Base-by-base conservation (phyloP, 2,329 filamentous ascomycete genomes). In the Hypoxylon sp. region DNA sequence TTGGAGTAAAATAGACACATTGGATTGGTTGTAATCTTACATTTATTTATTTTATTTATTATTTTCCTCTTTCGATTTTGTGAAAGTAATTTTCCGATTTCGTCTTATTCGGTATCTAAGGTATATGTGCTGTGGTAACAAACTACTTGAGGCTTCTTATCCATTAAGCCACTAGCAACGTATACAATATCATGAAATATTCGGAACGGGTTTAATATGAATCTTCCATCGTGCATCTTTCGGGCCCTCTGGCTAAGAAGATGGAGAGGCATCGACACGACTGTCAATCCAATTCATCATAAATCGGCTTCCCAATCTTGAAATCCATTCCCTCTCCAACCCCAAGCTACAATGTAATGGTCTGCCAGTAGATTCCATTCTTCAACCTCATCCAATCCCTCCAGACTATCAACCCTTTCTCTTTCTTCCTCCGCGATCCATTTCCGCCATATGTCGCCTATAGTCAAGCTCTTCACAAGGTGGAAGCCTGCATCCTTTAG, bases 381-480 rank as follows among this genome's bases (percentile, higher is more conserved):
- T 80, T 99, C 96, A 24, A 98, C 87, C 81, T 99, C 96, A 81
- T 99, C 96, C 69, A 99, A 80, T 75, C 96, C 94, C 79, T 99
- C 94, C 26, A 98, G 79, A 10, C 83, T 80, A 71, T 94, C 91
- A 1, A 98, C 89, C 52, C 94, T 85, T 75, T 92, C 90, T 80
- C 93, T 94, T 80, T 98, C 95, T 1, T 83, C 82, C 0, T 84
- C 77, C 0, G 78, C 76, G 2, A 97, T 84, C 94, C 95, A 98
- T 1, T 81, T 81, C 57, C 91, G 86, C 91, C 92, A 98, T 39
- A 97, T 87, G n/a, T 78, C 74, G 58, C 84, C 80, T 42, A 88
- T 81, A 0, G 85, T 86, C 54, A 81, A 78, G 37, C 81, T 81
- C n/a, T 76, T 77, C 1, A 79, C 80, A 5, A 71, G 72, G 2